phyloP scores from a whole-genome alignment of 2,329 filamentous ascomycete genomes.

The Paecilomyces fulvus region DNA sequence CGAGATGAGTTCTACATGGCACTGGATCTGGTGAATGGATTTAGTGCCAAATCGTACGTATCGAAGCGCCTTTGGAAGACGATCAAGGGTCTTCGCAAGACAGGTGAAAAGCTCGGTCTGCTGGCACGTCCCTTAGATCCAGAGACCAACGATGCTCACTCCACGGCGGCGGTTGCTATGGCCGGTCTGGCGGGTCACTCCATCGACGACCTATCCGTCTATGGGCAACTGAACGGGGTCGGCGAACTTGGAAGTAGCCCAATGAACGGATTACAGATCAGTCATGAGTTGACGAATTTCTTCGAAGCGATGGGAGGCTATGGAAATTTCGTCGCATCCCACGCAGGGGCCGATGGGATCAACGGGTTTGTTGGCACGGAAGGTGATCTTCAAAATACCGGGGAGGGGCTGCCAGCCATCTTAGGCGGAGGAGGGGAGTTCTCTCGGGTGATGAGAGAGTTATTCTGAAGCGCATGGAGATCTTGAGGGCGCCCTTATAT shows the following conservation, averaged over 20 bases:
- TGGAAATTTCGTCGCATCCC: conserved; percentile 28
- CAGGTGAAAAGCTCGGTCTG: conserved; percentile 54
- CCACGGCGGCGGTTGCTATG: conserved; percentile 57
- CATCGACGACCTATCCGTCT: conserved; percentile 49
- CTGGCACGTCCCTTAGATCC: conserved; percentile 28
- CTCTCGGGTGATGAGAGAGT: conserved; percentile 49
- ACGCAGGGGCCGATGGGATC: conserved; percentile 26
- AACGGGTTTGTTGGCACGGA: conserved; percentile 30
- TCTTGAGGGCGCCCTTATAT: background rate
- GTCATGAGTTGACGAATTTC: conserved; percentile 52
- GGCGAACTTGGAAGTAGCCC: conserved; percentile 45
- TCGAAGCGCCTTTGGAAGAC: conserved; percentile 57
- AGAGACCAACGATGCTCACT: conserved; percentile 48
- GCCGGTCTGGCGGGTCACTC: conserved; percentile 55
- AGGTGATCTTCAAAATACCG: conserved; percentile 33
- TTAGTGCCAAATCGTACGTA: conserved; percentile 54
- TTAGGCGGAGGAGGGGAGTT: conserved; percentile 52
- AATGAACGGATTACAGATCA: conserved; percentile 51
- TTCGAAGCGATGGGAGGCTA: conserved; percentile 56
- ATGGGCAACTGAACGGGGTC: conserved; percentile 28
- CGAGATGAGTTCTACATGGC: conserved; percentile 61
- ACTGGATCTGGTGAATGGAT: conserved; percentile 53
- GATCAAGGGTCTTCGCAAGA: conserved; percentile 54
- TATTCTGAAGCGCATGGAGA: conserved; percentile 40
- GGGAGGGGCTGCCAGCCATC: conserved; percentile 35